phyloP scores from a whole-genome alignment of 2,329 filamentous ascomycete species.

The Sarocladium oryzae region DNA sequence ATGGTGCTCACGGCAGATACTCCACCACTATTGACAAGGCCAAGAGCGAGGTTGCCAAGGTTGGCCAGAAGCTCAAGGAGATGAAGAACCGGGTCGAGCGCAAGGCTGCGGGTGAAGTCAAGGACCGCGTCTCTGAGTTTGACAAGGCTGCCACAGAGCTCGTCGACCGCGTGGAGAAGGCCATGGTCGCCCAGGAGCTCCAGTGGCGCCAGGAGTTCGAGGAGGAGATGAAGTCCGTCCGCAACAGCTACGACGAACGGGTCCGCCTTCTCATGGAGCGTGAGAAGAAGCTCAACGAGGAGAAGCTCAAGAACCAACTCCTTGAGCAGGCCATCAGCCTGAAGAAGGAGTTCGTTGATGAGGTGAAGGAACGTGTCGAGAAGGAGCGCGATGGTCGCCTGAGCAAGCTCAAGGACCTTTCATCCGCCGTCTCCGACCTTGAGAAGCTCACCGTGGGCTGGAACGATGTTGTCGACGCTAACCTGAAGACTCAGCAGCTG shows the following conservation, averaged over 20 bases:
- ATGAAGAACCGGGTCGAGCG: conserved; percentile 65
- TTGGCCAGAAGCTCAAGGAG: conserved; percentile 69
- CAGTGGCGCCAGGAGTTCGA: conserved; percentile 85
- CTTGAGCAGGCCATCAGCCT: conserved; percentile 85
- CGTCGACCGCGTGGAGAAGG: conserved; percentile 77
- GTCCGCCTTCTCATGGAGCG: conserved; percentile 73
- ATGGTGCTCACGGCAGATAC: conserved; percentile 72
- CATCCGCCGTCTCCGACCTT: conserved; percentile 69
- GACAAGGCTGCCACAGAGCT: conserved; percentile 82
- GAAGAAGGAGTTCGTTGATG: conserved; percentile 74
- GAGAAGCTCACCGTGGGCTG: conserved; percentile 83
- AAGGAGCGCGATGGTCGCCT: conserved; percentile 81
- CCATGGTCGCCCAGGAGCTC: conserved; percentile 73
- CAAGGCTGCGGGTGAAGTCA: conserved; percentile 68
- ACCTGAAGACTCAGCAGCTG: conserved; percentile 90
- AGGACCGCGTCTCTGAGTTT: conserved; percentile 68
- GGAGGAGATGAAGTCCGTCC: conserved; percentile 74
- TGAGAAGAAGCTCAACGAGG: conserved; percentile 72
- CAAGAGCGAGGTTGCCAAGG: conserved; percentile 72
- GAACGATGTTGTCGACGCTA: conserved; percentile 85
- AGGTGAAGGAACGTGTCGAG: conserved; percentile 78
- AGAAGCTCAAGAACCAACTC: conserved; percentile 76
- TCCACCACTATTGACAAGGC: conserved; percentile 74
- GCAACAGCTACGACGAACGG: conserved; percentile 71
- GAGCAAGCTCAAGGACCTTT: conserved; percentile 76